Conservation (phyloP, 495 filamentous ascomycete species). For the Penicillium pancosmium region DNA sequence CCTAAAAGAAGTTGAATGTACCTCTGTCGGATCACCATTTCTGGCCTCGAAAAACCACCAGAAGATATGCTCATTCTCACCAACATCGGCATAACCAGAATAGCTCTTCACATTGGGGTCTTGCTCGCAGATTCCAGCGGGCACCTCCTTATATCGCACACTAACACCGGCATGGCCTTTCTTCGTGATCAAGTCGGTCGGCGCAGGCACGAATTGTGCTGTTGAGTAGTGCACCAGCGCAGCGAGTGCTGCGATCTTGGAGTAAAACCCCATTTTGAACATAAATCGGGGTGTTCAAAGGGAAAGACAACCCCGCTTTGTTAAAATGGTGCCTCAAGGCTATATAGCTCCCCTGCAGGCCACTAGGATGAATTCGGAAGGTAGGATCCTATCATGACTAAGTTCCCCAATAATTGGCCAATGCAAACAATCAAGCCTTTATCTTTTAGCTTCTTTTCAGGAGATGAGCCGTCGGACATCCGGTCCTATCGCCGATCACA, state of each 20-base stretch:
- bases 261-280: conserved; percentile 14
- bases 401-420: conserved; percentile 11
- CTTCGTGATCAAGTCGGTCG: conserved; percentile 53
- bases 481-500: background rate
- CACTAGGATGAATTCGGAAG: conserved; percentile 15
- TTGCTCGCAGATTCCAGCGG: conserved; percentile 65
- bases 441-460: background rate
- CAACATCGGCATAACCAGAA: conserved; percentile 67
- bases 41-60: conserved; percentile 68
- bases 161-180: conserved; percentile 54
- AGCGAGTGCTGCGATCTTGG: background rate
- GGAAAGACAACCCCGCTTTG: conserved; percentile 8
- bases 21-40: conserved; percentile 49
- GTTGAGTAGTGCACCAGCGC: conserved; percentile 10
- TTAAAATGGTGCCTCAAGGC: background rate
- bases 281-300: background rate
- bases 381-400: conserved; percentile 10
- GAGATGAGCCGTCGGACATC: background rate
- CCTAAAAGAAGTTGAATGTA: background rate
- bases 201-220: conserved; percentile 62
- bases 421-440: conserved; percentile 1
- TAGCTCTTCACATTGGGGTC: conserved; percentile 67
- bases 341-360: conserved; percentile 13
- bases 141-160: conserved; percentile 64
- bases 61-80: conserved; percentile 63